Evolutionary conservation across 2,329 filamentous ascomycete species (phyloP).

Genomic region (Nemania sp.): DNA sequence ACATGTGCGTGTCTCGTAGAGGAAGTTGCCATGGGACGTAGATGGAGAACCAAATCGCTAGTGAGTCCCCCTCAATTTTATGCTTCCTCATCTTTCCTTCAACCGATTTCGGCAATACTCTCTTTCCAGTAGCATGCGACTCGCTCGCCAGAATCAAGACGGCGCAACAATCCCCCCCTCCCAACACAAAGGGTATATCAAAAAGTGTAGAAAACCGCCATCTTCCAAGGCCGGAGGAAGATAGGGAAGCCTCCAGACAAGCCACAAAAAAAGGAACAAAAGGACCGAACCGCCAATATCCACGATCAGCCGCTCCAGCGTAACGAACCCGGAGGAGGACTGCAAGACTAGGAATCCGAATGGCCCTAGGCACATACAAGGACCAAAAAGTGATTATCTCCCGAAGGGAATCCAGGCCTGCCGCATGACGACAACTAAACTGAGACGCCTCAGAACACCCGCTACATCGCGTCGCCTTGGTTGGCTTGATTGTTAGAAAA

Average conservation of each 20-base stretch:
- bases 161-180: conserved; percentile 17
- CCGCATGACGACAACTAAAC: background rate
- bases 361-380: background rate
- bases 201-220: conserved; percentile 23
- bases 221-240: conserved; percentile 16
- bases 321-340: background rate
- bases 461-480: conserved; percentile 8
- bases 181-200: conserved; percentile 37
- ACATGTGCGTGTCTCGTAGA: conserved; percentile 1
- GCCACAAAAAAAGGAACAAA: background rate
- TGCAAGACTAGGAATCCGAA: background rate
- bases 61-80: background rate
- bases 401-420: background rate
- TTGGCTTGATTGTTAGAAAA: conserved; percentile 23
- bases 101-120: conserved; percentile 2
- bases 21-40: background rate
- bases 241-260: background rate
- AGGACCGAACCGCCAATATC: conserved; percentile 2
- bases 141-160: conserved; percentile 15
- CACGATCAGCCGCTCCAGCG: background rate
- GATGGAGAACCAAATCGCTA: conserved; percentile 1
- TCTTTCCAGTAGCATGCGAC: conserved; percentile 6
- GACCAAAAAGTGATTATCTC: background rate
- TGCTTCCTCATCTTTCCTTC: background rate
- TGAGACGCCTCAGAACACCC: background rate